A percentile compares a stretch with the other conserved stretches of the same genome.
phyloP scores from a whole-genome alignment of 2,329 filamentous ascomycete species.

The Aspergillus tanneri region DNA sequence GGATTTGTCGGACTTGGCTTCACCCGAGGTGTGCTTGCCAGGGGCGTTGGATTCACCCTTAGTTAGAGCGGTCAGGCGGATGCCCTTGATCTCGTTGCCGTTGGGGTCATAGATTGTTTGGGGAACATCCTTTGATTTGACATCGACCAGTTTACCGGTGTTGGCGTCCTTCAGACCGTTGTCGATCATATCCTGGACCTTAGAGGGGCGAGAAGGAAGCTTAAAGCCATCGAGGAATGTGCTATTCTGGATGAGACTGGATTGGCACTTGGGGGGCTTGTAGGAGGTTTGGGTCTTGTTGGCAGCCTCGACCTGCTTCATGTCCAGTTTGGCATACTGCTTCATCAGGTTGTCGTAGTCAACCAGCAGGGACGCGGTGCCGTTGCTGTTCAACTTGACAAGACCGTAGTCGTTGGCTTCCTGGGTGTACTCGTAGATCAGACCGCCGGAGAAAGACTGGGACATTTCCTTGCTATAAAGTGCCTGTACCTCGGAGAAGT shows the following conservation, averaged over 20 bases:
- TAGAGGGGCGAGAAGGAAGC: slow-evolving; percentile 66
- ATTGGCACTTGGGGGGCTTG: slow-evolving; percentile 63
- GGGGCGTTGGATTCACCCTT: slow-evolving; percentile 58
- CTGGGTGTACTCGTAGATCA: slow-evolving; percentile 53
- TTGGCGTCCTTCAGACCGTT: slow-evolving; percentile 68
- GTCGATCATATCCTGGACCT: slow-evolving; percentile 70
- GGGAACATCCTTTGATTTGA: slow-evolving; percentile 57
- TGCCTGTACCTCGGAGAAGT: slow-evolving; percentile 61
- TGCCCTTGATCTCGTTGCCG: slow-evolving; percentile 60
- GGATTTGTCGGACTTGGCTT: slow-evolving; percentile 15
- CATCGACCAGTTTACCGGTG: slow-evolving; percentile 61
- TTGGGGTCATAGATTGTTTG: slow-evolving; percentile 57
- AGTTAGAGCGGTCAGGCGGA: slow-evolving; percentile 57
- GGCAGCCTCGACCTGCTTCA: slow-evolving; percentile 63
- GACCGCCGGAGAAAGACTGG: slow-evolving; percentile 57
- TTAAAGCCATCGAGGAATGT: slow-evolving; percentile 78
- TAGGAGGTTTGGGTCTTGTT: slow-evolving; percentile 58
- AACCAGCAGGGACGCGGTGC: slow-evolving; percentile 56
- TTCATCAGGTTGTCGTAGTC: slow-evolving; percentile 73
- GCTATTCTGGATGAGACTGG: slow-evolving; percentile 62
- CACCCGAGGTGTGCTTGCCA: slow-evolving; percentile 41
- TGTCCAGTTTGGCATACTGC: slow-evolving; percentile 74
- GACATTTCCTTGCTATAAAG: slow-evolving; percentile 63
- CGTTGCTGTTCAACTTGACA: slow-evolving; percentile 60
- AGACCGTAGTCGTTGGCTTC: slow-evolving; percentile 55